Conservation (phyloP, 2,329 filamentous ascomycete species). For the Xylariomycetidae sp. region DNA sequence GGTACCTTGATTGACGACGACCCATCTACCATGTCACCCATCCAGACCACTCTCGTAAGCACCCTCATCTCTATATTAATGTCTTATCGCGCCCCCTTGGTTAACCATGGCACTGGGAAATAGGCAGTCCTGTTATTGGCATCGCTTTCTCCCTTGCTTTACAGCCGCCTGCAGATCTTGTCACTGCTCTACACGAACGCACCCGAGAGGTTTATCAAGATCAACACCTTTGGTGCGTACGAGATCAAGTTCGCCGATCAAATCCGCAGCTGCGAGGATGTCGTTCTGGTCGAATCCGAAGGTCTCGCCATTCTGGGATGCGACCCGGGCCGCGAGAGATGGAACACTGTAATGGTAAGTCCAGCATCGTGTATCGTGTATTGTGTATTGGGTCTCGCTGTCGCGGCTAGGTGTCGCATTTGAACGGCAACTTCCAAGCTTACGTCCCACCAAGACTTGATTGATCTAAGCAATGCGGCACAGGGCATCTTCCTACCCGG, state of each 20-base stretch:
- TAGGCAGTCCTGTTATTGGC: conserved; percentile 4
- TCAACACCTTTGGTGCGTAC: conserved; percentile 22
- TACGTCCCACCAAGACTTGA: no score
- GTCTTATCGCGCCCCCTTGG: no score
- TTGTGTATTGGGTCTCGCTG: background rate
- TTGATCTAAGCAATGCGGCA: background rate
- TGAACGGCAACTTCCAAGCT: conserved; percentile 1
- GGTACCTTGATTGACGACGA: no score
- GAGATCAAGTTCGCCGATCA: conserved; percentile 31
- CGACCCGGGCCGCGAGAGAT: conserved; percentile 34
- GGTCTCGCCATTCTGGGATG: conserved; percentile 34
- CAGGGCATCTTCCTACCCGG: conserved; percentile 26
- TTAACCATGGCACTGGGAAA: no score
- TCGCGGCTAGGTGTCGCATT: conserved; percentile 4
- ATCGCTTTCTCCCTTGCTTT: conserved; percentile 6
- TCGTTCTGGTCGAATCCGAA: conserved; percentile 28
- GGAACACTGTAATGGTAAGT: conserved; percentile 37
- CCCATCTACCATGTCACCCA: no score
- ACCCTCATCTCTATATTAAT: no score
- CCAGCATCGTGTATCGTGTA: background rate
- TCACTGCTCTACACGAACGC: conserved; percentile 21
- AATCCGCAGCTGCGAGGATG: conserved; percentile 38
- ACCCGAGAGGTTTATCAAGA: conserved; percentile 21
- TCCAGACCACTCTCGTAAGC: no score
- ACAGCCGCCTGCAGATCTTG: conserved; percentile 7